These are phyloP conservation scores for Serendipita sp. DNA, from an alignment of 768 basidiomycete species.

Conservation along the genomic window DNA sequence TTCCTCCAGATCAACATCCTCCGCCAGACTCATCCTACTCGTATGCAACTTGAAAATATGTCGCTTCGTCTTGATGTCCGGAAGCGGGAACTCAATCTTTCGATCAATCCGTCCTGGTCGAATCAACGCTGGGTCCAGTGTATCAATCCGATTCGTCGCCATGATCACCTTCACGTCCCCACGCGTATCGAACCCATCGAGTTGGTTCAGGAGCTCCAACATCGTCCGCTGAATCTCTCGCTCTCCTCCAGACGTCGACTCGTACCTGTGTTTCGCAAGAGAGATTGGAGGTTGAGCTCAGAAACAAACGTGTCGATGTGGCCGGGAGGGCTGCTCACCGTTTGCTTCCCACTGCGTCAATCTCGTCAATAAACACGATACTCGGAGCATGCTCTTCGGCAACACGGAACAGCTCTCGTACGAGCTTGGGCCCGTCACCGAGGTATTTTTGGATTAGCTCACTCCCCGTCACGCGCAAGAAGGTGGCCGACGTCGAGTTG, in stretches of 20 bases:
- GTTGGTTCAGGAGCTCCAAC: constrained; percentile 95
- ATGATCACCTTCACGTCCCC: constrained; percentile 99
- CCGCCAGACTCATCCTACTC: constrained; percentile 76
- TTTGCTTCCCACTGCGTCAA: constrained; percentile 96
- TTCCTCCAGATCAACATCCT: constrained; percentile 90
- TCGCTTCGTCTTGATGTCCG: constrained; percentile 96
- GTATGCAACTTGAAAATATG: constrained; percentile 98
- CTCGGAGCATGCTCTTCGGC: constrained; percentile 97
- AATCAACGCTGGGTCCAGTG: constrained; percentile 93
- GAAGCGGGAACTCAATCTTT: constrained; percentile 96
- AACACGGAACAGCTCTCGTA: constrained; percentile 90
- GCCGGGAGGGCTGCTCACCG: constrained; percentile 36
- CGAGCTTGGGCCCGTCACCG: constrained; percentile 95
- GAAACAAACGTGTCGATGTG: neutral
- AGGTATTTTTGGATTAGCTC: constrained; percentile 99
- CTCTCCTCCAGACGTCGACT: constrained; percentile 96
- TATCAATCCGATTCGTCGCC: constrained; percentile 97
- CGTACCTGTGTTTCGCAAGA: constrained; percentile 46
- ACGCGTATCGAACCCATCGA: constrained; percentile 97
- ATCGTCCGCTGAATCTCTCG: constrained; percentile 99
- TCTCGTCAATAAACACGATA: constrained; percentile 99
- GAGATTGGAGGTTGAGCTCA: neutral
- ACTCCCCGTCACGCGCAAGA: constrained; percentile 92
- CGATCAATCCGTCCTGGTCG: constrained; percentile 97
- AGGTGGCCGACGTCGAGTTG: constrained; percentile 96